Conservation (phyloP, 345 rosid genomes). For the Syzygium aqueum region DNA sequence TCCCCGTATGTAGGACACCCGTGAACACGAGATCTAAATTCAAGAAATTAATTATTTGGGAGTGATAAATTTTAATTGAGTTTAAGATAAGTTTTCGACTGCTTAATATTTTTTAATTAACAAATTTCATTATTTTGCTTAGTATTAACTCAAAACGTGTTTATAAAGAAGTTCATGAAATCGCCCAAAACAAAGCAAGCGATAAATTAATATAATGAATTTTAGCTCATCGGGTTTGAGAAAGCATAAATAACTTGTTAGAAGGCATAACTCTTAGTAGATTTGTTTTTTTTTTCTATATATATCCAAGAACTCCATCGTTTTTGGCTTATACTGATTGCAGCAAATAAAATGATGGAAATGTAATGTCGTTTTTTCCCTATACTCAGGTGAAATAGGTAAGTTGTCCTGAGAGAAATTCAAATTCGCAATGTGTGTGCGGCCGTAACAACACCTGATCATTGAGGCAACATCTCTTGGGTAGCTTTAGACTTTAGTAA, state of each 20-base stretch:
- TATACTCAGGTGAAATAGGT: not conserved
- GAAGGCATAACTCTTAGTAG: too few relatives aligned
- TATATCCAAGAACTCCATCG: too few relatives aligned
- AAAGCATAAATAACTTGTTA: too few relatives aligned
- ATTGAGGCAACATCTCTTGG: not conserved
- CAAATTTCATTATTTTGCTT: not conserved
- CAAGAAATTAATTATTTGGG: not conserved
- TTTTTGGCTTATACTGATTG: too few relatives aligned
- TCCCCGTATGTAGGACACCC: not conserved
- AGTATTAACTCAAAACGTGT: too few relatives aligned
- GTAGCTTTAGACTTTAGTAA: not conserved
- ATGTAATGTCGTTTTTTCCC: not conserved
- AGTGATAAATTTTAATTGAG: not conserved
- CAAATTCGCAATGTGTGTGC: not conserved
- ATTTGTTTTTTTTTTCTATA: too few relatives aligned
- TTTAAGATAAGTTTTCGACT: not conserved
- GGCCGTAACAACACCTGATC: not conserved
- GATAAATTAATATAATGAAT: too few relatives aligned
- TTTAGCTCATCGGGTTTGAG: too few relatives aligned
- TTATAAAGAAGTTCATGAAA: too few relatives aligned
- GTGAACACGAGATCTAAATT: not conserved
- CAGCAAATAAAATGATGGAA: not conserved
- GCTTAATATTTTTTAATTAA: not conserved
- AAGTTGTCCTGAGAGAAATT: not conserved
- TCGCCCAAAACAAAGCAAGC: not conserved